These are phyloP conservation scores for Pleurotus ostreatus DNA, from an alignment of 768 basidiomycete species.

Conservation along the genomic window DNA sequence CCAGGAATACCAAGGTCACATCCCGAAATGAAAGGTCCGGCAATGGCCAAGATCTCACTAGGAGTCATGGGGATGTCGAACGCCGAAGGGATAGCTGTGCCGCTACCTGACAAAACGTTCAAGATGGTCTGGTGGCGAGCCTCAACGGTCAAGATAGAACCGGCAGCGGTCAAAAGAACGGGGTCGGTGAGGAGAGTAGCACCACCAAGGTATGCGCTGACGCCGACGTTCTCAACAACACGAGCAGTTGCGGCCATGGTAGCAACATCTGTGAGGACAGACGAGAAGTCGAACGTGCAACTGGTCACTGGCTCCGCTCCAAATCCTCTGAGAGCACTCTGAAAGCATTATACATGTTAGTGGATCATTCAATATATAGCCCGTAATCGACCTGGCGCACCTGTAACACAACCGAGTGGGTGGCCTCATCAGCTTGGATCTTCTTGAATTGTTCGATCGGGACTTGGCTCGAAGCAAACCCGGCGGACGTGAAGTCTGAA, in stretches of 20 bases:
- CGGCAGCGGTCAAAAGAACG: constrained; percentile 58
- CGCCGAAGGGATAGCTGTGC: constrained; percentile 56
- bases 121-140: constrained; percentile 80
- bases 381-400: constrained; percentile 18
- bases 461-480: constrained; percentile 51
- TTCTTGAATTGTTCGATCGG: constrained; percentile 56
- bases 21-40: constrained; percentile 62
- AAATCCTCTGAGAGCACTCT: constrained; percentile 48
- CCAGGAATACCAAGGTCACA: constrained; percentile 60
- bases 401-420: constrained; percentile 55
- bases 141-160: constrained; percentile 73
- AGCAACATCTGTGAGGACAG: constrained; percentile 57
- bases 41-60: constrained; percentile 67
- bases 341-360: not conserved
- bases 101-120: constrained; percentile 59
- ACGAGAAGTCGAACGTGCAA: constrained; percentile 69
- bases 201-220: constrained; percentile 73
- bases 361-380: not conserved
- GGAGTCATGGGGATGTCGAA: constrained; percentile 76
- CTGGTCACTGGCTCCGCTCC: constrained; percentile 49
- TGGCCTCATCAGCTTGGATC: constrained; percentile 60
- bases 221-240: constrained; percentile 72
- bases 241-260: constrained; percentile 73
- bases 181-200: constrained; percentile 61
- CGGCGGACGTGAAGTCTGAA: constrained; percentile 60